Base-by-base conservation (phyloP, 352 stramenopile species). In the Phytophthora rubi region DNA sequence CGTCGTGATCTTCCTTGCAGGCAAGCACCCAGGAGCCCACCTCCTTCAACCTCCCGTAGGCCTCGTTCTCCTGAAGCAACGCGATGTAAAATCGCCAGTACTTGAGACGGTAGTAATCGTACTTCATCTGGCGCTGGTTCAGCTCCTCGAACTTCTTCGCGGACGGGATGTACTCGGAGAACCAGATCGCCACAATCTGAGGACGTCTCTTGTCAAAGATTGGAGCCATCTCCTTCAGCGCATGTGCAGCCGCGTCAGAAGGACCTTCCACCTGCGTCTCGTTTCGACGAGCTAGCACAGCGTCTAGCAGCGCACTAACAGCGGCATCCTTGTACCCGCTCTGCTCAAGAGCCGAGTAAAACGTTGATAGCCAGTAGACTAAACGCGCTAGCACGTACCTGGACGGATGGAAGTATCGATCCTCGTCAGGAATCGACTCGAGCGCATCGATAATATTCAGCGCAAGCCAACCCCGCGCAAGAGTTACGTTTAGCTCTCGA, bases 71-170 rank as follows among this genome's bases (percentile, higher is more conserved):
- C 52, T 80, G 56, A 3, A 95, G 66, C 10, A 93, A 16, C 1
- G 64, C 59, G 4, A 92, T 69, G 60, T 91, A 91, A 55, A 90
- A 92, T 4, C 71, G 55, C 73, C 83, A 89, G 57, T 95, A 95
- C 59, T 94, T 94, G n/a, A 95, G 72, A 0, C 88, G 82, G 26
- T 83, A 80, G 62, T 75, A 70, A 42, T 94, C 86, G 52, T 90
- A 94, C 75, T 94, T 94, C 68, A 91, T 82, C 67, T 94, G 86
- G 9, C 86, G 82, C 59, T 94, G 86, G 63, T 94, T 94, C 32
- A 94, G 70, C 53, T 91, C 86, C 51, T 94, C 86, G 64, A 92
- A 94, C 58, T 89, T 91, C 62, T 94, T 94, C 6, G 77, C 73
- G 2, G 53, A 71, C 6, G 86, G 80, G 12, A 94, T 84, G 49